Conservation (phyloP, 1,284 basidiomycete genomes). For the Puccinia polysora region DNA sequence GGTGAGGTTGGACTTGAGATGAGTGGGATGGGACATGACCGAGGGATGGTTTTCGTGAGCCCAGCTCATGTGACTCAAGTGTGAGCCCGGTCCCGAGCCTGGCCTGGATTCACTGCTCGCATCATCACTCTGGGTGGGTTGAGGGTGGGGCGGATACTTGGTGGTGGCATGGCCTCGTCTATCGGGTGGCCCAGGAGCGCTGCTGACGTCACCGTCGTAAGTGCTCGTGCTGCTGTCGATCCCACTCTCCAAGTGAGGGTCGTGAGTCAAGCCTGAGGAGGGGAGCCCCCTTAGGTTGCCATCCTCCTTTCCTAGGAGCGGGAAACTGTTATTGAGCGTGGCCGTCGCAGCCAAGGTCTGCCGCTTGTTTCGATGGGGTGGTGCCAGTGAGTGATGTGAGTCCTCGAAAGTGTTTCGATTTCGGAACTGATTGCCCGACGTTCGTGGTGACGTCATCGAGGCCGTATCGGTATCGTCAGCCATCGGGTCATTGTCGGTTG, state of each 20-base stretch:
- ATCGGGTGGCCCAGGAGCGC: slow-evolving; percentile 21
- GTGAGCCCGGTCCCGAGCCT: slow-evolving; percentile 14
- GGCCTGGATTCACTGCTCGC: slow-evolving; percentile 14
- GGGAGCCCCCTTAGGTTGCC: background rate
- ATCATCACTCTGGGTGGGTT: slow-evolving; percentile 11
- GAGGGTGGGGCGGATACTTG: slow-evolving; percentile 6
- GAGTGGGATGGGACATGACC: background rate
- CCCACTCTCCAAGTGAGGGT: slow-evolving; percentile 24
- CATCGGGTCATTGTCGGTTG: slow-evolving; percentile 41
- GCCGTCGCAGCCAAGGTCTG: slow-evolving; percentile 22
- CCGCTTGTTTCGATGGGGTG: slow-evolving; percentile 38
- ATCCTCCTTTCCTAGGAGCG: slow-evolving; percentile 13
- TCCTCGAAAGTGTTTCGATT: slow-evolving; percentile 34
- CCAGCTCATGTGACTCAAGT: slow-evolving; percentile 34
- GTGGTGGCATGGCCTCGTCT: slow-evolving; percentile 13
- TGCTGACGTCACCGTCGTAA: slow-evolving; percentile 41
- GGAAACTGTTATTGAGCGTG: slow-evolving; percentile 31
- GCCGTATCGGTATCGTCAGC: slow-evolving; percentile 42
- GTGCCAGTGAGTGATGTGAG: slow-evolving; percentile 16
- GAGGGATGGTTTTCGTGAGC: slow-evolving; percentile 25
- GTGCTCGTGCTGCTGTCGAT: slow-evolving; percentile 38
- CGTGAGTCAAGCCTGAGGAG: background rate
- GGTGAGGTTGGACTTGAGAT: slow-evolving; percentile 2
- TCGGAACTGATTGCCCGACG: slow-evolving; percentile 25
- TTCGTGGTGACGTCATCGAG: slow-evolving; percentile 38